Conservation (phyloP, 352 stramenopile species). For the Saprolegnia diclina region DNA sequence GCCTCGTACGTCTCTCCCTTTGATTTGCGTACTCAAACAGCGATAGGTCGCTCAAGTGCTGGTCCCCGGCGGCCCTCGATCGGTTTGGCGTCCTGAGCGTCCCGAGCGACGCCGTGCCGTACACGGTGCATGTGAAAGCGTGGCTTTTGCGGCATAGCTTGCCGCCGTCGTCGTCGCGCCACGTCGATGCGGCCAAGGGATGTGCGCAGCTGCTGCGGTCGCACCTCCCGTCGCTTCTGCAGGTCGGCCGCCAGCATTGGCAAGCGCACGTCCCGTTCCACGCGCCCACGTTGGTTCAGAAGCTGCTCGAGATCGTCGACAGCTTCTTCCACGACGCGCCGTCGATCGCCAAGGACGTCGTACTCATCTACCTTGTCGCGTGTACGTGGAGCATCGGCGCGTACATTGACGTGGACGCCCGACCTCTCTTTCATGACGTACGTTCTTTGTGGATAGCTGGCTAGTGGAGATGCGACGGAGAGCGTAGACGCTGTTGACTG, state of each 20-base stretch:
- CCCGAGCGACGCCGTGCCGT: slow-evolving; percentile 44
- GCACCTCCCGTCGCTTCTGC: slow-evolving; percentile 40
- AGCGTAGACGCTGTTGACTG: slow-evolving; percentile 3
- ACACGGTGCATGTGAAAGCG: slow-evolving; percentile 62
- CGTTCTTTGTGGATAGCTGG: neutral
- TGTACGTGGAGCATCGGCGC: slow-evolving; percentile 21
- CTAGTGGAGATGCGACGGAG: neutral
- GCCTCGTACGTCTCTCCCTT: slow-evolving; percentile 9
- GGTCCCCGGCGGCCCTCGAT: slow-evolving; percentile 45
- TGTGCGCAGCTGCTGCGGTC: slow-evolving; percentile 46
- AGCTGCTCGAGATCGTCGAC: slow-evolving; percentile 40
- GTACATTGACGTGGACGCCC: neutral
- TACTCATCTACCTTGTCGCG: slow-evolving; percentile 16
- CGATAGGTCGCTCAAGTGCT: slow-evolving; percentile 38
- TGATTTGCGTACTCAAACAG: too few species aligned
- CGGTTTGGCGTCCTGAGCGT: slow-evolving; percentile 58
- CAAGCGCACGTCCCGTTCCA: slow-evolving; percentile 40
- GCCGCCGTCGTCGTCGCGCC: slow-evolving; percentile 26
- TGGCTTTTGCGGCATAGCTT: slow-evolving; percentile 35
- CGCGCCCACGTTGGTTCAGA: slow-evolving; percentile 40
- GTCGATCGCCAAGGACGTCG: slow-evolving; percentile 3
- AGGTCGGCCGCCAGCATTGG: slow-evolving; percentile 46
- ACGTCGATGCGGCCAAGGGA: slow-evolving; percentile 38
- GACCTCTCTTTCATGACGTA: slow-evolving; percentile 15
- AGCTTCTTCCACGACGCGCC: slow-evolving; percentile 33